These are phyloP conservation scores for Zymoseptoria ardabiliae DNA, from an alignment of 2,329 filamentous ascomycete species.

Conservation along the genomic window DNA sequence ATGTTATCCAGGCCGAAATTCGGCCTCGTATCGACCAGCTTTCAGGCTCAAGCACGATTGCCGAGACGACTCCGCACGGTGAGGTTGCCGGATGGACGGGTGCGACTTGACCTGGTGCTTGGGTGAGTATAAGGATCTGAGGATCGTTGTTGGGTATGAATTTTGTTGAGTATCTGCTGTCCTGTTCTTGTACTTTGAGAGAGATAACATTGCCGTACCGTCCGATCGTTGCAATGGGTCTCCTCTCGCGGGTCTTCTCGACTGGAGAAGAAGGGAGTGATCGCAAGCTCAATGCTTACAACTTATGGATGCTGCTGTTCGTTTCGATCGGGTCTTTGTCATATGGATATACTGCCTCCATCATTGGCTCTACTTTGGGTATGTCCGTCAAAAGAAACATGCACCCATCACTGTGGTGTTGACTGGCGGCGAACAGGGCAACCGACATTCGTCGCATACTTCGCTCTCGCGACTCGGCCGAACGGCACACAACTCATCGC, in stretches of 20 bases:
- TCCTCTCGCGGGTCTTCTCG: not conserved
- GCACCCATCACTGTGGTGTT: not conserved
- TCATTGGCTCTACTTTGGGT: constrained; percentile 16
- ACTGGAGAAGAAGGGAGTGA: constrained; percentile 1
- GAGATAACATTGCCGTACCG: no score
- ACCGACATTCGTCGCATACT: constrained; percentile 18
- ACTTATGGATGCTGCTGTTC: constrained; percentile 14
- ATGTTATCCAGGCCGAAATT: not conserved
- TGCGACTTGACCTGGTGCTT: not conserved
- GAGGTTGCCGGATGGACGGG: not conserved
- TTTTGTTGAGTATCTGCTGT: not conserved
- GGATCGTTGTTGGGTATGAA: not conserved
- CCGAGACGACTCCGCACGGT: not conserved
- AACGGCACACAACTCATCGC: constrained; percentile 14
- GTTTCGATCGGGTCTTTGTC: constrained; percentile 12
- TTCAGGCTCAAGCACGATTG: not conserved
- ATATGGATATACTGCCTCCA: constrained; percentile 14
- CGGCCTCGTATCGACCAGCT: not conserved
- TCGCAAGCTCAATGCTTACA: constrained; percentile 10
- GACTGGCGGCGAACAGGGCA: constrained; percentile 7
- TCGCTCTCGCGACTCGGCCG: constrained; percentile 16
- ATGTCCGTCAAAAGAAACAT: not conserved
- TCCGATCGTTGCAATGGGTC: not conserved
- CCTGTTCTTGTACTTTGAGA: no score
- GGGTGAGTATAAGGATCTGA: not conserved